Conservation (phyloP, 2,329 filamentous ascomycete species). For the Calonectria montana region DNA sequence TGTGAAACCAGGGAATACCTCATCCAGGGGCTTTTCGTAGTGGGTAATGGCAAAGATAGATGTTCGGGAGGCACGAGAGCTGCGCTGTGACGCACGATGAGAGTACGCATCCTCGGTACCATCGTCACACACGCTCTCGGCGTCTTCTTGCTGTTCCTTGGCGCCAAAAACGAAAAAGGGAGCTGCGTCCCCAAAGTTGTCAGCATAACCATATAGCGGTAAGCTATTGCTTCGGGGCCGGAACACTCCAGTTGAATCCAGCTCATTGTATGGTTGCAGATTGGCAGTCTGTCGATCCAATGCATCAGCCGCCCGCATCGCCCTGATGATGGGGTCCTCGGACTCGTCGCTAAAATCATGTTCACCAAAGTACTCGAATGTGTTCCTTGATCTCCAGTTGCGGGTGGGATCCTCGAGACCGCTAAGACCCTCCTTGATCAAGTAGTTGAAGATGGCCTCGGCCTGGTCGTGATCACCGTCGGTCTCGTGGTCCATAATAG, state of each 20-base stretch:
- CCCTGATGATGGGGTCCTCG: constrained; percentile 63
- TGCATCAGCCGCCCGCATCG: constrained; percentile 70
- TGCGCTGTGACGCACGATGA: constrained; percentile 1
- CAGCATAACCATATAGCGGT: constrained; percentile 58
- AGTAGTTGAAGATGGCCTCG: constrained; percentile 60
- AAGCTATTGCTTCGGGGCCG: constrained; percentile 62
- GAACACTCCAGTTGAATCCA: constrained; percentile 56
- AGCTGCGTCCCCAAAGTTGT: constrained; percentile 56
- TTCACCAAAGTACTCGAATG: constrained; percentile 32
- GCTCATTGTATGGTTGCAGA: constrained; percentile 61
- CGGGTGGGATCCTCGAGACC: constrained; percentile 46
- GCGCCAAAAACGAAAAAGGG: constrained; percentile 63
- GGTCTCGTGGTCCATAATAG: constrained; percentile 65
- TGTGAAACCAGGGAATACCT: constrained; percentile 34
- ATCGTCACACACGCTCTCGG: constrained; percentile 32
- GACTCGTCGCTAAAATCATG: constrained; percentile 31
- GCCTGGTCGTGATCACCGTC: constrained; percentile 62
- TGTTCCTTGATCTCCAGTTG: constrained; percentile 34
- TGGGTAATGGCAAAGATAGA: constrained; percentile 46
- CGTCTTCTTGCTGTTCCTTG: constrained; percentile 38
- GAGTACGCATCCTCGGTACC: constrained; percentile 24
- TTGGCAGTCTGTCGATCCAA: constrained; percentile 66
- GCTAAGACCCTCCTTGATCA: constrained; percentile 62
- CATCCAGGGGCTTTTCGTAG: constrained; percentile 40
- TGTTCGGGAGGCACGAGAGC: constrained; percentile 25